Percentiles rank a stretch among this genome's conserved stretches.
Evolutionary conservation across 1,284 basidiomycete genomes (phyloP).

Genomic region (Cutaneotrichosporon cutaneum): DNA sequence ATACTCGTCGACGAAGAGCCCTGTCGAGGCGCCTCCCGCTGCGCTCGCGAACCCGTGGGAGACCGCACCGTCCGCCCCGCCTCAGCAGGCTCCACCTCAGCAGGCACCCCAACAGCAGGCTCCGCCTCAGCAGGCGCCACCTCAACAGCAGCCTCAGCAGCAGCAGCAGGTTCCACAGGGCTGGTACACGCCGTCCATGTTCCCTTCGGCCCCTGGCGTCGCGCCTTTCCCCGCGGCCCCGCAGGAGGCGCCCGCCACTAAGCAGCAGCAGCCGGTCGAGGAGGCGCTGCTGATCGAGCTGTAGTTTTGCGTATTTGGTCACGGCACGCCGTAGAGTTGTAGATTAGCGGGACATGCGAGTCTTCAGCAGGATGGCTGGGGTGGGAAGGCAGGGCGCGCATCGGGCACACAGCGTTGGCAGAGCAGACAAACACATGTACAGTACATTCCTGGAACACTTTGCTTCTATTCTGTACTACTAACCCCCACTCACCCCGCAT

Average conservation of each 20-base stretch:
- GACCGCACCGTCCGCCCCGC: not conserved
- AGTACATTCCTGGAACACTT: too few relatives aligned
- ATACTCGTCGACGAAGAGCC: constrained; percentile 11
- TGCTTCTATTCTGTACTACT: not conserved
- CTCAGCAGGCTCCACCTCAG: constrained; percentile 16
- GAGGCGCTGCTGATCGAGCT: constrained; percentile 73
- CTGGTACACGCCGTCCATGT: constrained; percentile 20
- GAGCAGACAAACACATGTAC: too few relatives aligned
- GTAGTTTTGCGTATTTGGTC: constrained; percentile 8
- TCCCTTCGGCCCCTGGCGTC: constrained; percentile 31
- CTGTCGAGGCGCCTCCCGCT: not conserved
- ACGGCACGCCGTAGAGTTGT: not conserved
- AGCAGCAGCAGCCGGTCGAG: constrained; percentile 68
- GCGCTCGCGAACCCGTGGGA: constrained; percentile 5
- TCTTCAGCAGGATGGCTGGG: too few relatives aligned
- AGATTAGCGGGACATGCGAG: constrained; percentile 3
- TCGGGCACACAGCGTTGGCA: too few relatives aligned
- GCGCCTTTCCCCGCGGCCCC: constrained; percentile 66
- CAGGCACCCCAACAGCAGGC: constrained; percentile 10
- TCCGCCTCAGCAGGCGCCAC: constrained; percentile 19
- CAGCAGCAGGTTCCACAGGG: constrained; percentile 20
- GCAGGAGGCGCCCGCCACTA: constrained; percentile 46
- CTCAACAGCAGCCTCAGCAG: constrained; percentile 20
- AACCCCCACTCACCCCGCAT: not conserved
- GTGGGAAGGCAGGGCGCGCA: too few relatives aligned